A percentile compares a stretch with the other conserved stretches of the same genome.
Evolutionary conservation across 2,329 filamentous ascomycete species (phyloP).

Genomic region (Immersiporthe knoxdaviesiana): DNA sequence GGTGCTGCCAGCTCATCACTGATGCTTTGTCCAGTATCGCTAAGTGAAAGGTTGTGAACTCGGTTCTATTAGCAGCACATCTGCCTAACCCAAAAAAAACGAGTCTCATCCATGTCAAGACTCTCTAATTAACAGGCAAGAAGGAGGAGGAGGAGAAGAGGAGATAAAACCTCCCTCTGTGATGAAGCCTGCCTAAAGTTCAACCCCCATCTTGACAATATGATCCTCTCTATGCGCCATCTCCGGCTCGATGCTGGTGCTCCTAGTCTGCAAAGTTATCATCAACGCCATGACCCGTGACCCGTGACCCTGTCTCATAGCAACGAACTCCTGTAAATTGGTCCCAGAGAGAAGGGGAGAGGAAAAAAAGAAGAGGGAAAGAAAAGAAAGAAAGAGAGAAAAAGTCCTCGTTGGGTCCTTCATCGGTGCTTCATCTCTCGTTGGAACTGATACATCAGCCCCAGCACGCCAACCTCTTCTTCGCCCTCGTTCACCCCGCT

Average conservation of each 20-base stretch:
- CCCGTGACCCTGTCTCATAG: background rate
- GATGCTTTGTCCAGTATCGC: background rate
- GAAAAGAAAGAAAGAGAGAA: background rate
- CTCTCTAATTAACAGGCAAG: background rate
- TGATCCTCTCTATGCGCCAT: background rate
- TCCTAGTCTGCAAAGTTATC: background rate
- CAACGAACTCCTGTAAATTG: background rate
- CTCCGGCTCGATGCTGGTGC: background rate
- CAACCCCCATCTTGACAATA: background rate
- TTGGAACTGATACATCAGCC: constrained; percentile 62
- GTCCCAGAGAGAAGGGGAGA: background rate
- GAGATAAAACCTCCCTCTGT: background rate
- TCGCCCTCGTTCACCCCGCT: constrained; percentile 51
- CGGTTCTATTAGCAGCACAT: background rate
- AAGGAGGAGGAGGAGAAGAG: background rate
- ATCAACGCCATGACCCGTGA: background rate
- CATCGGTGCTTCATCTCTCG: constrained; percentile 55
- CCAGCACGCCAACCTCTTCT: constrained; percentile 58
- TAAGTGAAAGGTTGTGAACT: background rate
- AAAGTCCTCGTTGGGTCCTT: background rate
- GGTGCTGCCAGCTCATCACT: background rate
- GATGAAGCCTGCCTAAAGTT: background rate
- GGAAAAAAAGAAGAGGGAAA: background rate
- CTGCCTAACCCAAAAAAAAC: background rate
- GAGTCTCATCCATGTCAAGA: background rate